Evolutionary conservation across 2,329 filamentous ascomycete species (phyloP), one percentile per base, ranked within the genome.

Genomic region (Capronia americana): DNA sequence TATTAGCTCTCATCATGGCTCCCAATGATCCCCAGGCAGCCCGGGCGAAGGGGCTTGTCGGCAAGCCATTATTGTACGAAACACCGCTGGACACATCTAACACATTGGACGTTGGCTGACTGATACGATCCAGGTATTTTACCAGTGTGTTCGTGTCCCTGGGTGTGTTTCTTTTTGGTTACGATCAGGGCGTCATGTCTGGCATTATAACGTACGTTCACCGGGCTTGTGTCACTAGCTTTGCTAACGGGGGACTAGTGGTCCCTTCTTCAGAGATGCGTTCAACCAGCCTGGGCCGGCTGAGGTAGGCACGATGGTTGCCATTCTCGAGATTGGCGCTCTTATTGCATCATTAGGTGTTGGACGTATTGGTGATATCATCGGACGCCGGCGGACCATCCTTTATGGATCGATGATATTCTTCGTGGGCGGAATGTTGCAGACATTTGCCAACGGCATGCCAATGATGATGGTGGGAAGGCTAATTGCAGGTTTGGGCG

Each of bases 281-380:
- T 98, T 99, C 80, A 85, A 93, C 74, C 88, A 98, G 74, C 95
- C 95, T 23, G 90, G 92, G 26, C 87, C 87, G 73, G 92, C 93
- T 55, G 88, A 97, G 77, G 89, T 99, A 66, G 95, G 94, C 66
- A 98, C 93, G 30, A 98, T 98, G 90, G 95, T 99, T 65, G 94
- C 95, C 71, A 98, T 99, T 74, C 86, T 99, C 66, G 94, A 97
- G 80, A 84, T 98, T 61, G 95, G 95, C 66, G 95, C 95, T 44
- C 91, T 99, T 69, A 90, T 96, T 74, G 91, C 94, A 23, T 98
- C 94, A 0, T 81, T 99, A 11, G 79, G 90, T 32, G 92, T 98
- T 41, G 95, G 95, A 57, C 89, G 90, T 69, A 87, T 98, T 64
- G 95, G 95, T 72, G 95, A 99, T 77, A 86, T 97, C 64, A 92